Evolutionary conservation across 805 yeast species (phyloP).

Genomic region (Starmerella asiatica): DNA sequence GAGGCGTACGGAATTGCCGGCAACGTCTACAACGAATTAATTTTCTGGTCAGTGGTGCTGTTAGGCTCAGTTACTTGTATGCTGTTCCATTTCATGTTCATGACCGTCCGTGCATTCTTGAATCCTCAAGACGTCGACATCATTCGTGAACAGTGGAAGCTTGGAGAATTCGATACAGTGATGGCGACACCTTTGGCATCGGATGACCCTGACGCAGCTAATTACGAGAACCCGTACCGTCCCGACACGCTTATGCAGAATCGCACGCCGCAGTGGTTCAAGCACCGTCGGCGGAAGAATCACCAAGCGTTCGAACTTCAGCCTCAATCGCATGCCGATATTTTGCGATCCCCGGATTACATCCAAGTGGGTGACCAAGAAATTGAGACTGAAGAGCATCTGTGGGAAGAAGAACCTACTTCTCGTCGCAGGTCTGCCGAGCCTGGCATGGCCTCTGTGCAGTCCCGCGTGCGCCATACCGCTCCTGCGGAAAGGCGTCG

Average conservation of each 20-base stretch:
- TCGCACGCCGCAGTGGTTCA: slow-evolving; percentile 5
- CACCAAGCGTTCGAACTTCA: slow-evolving; percentile 18
- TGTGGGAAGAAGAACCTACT: slow-evolving; percentile 10
- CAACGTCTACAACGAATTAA: slow-evolving; percentile 44
- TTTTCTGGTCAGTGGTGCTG: slow-evolving; percentile 54
- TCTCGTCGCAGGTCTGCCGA: not conserved
- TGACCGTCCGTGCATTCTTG: slow-evolving; percentile 40
- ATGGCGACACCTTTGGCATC: slow-evolving; percentile 24
- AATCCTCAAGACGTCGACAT: slow-evolving; percentile 57
- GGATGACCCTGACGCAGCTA: slow-evolving; percentile 24
- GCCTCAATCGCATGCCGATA: slow-evolving; percentile 15
- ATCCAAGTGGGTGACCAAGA: slow-evolving; percentile 16
- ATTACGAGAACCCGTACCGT: slow-evolving; percentile 22
- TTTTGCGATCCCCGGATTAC: slow-evolving; percentile 19
- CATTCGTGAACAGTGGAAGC: slow-evolving; percentile 45
- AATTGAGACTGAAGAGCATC: slow-evolving; percentile 15
- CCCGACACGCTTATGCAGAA: slow-evolving; percentile 11
- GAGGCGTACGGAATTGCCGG: slow-evolving; percentile 55
- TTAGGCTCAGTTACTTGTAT: slow-evolving; percentile 44
- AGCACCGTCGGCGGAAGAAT: slow-evolving; percentile 7
- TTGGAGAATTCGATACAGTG: slow-evolving; percentile 37
- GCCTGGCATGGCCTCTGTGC: slow-evolving; percentile 9
- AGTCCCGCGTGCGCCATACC: slow-evolving; percentile 10
- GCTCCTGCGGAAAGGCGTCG: slow-evolving; percentile 17
- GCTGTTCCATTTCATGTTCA: slow-evolving; percentile 48